These are phyloP conservation scores for Trichosporon sp. DNA, from an alignment of 1,284 basidiomycete species.

Conservation along the genomic window DNA sequence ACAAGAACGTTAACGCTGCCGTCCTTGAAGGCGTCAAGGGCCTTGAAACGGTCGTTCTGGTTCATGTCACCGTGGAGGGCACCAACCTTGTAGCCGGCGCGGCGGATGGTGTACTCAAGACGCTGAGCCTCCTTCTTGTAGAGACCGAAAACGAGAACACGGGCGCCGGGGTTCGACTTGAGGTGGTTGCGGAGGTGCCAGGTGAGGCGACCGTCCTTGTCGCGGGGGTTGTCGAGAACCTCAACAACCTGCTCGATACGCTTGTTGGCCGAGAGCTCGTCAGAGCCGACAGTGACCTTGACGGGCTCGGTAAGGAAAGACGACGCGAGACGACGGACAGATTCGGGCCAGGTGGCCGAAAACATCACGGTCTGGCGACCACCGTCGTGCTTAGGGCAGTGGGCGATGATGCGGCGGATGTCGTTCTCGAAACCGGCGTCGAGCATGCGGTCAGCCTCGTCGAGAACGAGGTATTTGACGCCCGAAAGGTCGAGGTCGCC, in stretches of 20 bases:
- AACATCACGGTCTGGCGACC: slow-evolving; percentile 92
- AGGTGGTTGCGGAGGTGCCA: slow-evolving; percentile 70
- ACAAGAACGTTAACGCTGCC: slow-evolving; percentile 84
- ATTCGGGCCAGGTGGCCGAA: slow-evolving; percentile 97
- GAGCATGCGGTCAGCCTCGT: slow-evolving; percentile 98
- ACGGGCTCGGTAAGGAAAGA: slow-evolving; percentile 86
- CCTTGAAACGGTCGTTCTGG: slow-evolving; percentile 81
- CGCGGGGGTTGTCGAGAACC: slow-evolving; percentile 82
- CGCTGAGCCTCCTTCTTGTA: slow-evolving; percentile 98
- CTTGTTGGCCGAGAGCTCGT: slow-evolving; percentile 92
- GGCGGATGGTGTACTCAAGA: slow-evolving; percentile 76
- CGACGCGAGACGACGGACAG: slow-evolving; percentile 88
- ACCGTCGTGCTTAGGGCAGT: slow-evolving; percentile 65
- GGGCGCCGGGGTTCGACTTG: slow-evolving; percentile 58
- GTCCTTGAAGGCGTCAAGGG: slow-evolving; percentile 85
- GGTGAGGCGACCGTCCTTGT: slow-evolving; percentile 79
- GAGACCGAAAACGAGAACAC: slow-evolving; percentile 89
- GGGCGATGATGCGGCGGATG: slow-evolving; percentile 86
- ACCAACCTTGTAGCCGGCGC: slow-evolving; percentile 81
- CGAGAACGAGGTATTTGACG: slow-evolving; percentile 88
- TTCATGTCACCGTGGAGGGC: slow-evolving; percentile 91
- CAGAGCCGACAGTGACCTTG: slow-evolving; percentile 90
- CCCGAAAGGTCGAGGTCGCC: slow-evolving; percentile 81
- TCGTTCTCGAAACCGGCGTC: slow-evolving; percentile 99
- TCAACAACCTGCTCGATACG: slow-evolving; percentile 77